Evolutionary conservation across 2,329 filamentous ascomycete genomes (phyloP), one percentile per base, ranked within the genome.

Genomic region (Trichoderma harzianum): DNA sequence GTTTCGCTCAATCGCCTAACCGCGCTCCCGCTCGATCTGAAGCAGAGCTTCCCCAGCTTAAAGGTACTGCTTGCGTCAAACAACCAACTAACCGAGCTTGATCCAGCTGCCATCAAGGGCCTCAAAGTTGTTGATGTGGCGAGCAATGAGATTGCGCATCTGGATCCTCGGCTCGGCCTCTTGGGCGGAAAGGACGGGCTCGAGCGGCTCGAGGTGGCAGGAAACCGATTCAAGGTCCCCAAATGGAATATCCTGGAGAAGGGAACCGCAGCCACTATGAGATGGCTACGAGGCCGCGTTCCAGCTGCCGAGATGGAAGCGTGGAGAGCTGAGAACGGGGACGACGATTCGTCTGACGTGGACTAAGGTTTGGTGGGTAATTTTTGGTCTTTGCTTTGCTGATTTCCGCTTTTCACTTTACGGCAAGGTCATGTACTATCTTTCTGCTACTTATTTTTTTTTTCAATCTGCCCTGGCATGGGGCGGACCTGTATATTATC

Each of bases 181-280:
- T 84, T 97, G 0, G 90, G 91, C 28, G 91, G 90, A 2, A 85
- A 80, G 5, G 85, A 86, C 2, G 83, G 90, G 76, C 74, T 89
- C 82, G 83, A 92, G 85, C 81, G 88, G 69, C 83, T 98, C 11
- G 92, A 97, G 62, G 92, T 97, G 5, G 89, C 88, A 32, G 94
- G 94, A 0, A 98, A 98, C 79, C 87, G 90, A 36, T 98, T 98
- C 82, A 87, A 93, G 36, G 94, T 98, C 36, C 95, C 95, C 0
- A 89, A 93, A 71, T 95, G 92, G 84, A 92, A 92, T 74, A 88
- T 97, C 7, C 83, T 98, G 62, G 92, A 95, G 73, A 92, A 94
- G 74, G 95, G 95, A 0, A 98, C 95, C 0, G 94, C 97, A 76
- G 92, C 93, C 3, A 91, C 94, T 0, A 83, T 98, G 75, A 86